These are phyloP conservation scores for Salvia sclarea DNA, from an alignment of 305 asterid species.

Conservation along the genomic window DNA sequence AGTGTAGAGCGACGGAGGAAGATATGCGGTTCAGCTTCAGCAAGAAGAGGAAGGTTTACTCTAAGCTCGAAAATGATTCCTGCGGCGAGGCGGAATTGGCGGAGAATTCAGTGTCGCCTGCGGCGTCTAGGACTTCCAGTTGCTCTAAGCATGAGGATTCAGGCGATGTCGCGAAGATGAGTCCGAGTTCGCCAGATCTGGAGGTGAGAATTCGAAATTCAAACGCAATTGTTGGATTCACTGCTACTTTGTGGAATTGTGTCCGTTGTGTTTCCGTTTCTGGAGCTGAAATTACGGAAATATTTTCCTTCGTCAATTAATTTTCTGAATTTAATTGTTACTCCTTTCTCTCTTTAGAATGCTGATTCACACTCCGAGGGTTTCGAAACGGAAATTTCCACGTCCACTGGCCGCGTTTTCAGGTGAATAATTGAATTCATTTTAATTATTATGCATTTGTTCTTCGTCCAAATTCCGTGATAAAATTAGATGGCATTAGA, in stretches of 20 bases:
- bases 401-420: slow-evolving; percentile 43
- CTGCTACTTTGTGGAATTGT: slow-evolving; percentile 9
- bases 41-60: slow-evolving; percentile 46
- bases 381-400: slow-evolving; percentile 51
- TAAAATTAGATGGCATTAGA: background rate
- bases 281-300: slow-evolving; percentile 21
- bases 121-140: slow-evolving; percentile 43
- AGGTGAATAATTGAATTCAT: slow-evolving; percentile 41
- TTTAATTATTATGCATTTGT: slow-evolving; percentile 4
- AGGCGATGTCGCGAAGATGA: slow-evolving; percentile 36
- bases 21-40: slow-evolving; percentile 37
- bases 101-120: slow-evolving; percentile 51
- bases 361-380: slow-evolving; percentile 46
- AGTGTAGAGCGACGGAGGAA: slow-evolving; percentile 45
- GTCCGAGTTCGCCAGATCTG: slow-evolving; percentile 58
- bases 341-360: slow-evolving; percentile 34
- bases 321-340: background rate
- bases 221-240: slow-evolving; percentile 16
- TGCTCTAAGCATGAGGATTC: slow-evolving; percentile 36
- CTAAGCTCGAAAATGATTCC: slow-evolving; percentile 30
- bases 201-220: slow-evolving; percentile 54
- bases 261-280: slow-evolving; percentile 3
- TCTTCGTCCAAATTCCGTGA: background rate
- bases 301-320: background rate
- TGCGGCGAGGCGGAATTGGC: slow-evolving; percentile 24